A percentile compares a stretch with the other conserved stretches of the same genome.
Evolutionary conservation across 2,329 filamentous ascomycete genomes (phyloP).

Genomic region (Cordyceps sp.): DNA sequence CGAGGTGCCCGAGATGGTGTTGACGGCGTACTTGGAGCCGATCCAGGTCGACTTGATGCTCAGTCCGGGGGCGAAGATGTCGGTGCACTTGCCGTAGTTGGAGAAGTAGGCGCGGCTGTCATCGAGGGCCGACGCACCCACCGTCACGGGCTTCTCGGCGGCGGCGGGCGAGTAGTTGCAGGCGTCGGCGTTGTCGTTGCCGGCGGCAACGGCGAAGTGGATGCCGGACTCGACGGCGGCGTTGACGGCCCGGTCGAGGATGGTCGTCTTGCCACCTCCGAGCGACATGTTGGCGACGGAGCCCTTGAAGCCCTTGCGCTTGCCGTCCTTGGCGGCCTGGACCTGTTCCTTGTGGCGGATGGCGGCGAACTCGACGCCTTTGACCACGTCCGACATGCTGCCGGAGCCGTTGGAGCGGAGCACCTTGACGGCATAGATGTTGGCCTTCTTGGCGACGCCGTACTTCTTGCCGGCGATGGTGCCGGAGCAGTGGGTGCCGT

Average conservation of each 20-base stretch:
- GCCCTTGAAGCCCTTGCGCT: conserved; percentile 96
- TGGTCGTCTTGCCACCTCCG: conserved; percentile 87
- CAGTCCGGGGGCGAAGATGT: conserved; percentile 94
- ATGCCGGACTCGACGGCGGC: conserved; percentile 82
- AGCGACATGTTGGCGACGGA: conserved; percentile 99
- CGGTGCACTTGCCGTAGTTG: conserved; percentile 98
- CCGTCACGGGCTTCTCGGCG: conserved; percentile 80
- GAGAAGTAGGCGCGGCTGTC: conserved; percentile 99
- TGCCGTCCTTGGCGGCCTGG: conserved; percentile 65
- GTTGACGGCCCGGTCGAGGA: conserved; percentile 84
- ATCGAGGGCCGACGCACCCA: conserved; percentile 82
- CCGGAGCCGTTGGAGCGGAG: conserved; percentile 93
- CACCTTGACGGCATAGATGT: conserved; percentile 94
- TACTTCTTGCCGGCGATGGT: conserved; percentile 98
- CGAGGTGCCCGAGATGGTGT: conserved; percentile 98
- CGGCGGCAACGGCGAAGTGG: conserved; percentile 95
- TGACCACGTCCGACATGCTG: conserved; percentile 97
- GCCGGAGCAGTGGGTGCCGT: conserved; percentile 98
- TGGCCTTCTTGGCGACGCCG: conserved; percentile 97
- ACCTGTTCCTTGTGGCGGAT: conserved; percentile 61
- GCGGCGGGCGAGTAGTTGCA: conserved; percentile 98
- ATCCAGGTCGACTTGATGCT: conserved; percentile 99
- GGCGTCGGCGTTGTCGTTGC: conserved; percentile 96
- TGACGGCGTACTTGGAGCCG: conserved; percentile 85
- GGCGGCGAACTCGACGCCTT: conserved; percentile 92